A percentile compares a stretch with the other conserved stretches of the same genome.
Conservation (phyloP, 148 eudicot species). For the Pouteria glomerata region DNA sequence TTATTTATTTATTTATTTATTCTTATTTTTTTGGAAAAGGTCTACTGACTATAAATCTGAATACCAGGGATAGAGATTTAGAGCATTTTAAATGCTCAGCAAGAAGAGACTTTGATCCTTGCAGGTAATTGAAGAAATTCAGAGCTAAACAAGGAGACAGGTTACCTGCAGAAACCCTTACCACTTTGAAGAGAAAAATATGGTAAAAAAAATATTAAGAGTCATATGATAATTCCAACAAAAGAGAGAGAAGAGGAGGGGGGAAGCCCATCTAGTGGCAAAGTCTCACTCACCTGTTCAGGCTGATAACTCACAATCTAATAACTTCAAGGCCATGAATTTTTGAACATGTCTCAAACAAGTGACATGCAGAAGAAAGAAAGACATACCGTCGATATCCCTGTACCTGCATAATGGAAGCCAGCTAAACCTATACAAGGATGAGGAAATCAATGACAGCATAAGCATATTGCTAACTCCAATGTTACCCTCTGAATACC, state of each 20-base stretch:
- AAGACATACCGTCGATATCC: constrained; percentile 5
- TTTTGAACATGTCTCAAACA: constrained; percentile 5
- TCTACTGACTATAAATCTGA: constrained; percentile 3
- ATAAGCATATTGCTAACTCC: constrained; percentile 3
- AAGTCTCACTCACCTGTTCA: constrained; percentile 16
- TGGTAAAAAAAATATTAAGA: background rate
- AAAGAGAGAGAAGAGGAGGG: background rate
- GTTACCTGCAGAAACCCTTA: background rate
- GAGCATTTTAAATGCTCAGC: background rate
- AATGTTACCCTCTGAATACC: background rate
- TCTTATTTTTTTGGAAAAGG: too few species aligned
- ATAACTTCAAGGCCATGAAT: constrained; percentile 5
- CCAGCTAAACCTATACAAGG: constrained; percentile 10
- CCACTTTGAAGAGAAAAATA: background rate
- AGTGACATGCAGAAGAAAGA: constrained; percentile 2
- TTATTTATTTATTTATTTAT: too few species aligned
- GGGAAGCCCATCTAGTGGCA: background rate
- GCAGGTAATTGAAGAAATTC: background rate
- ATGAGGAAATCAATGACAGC: background rate
- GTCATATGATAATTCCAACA: background rate
- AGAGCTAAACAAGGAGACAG: background rate
- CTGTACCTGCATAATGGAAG: constrained; percentile 16
- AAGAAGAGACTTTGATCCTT: constrained; percentile 5
- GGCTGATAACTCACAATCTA: background rate
- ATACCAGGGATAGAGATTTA: background rate